Percentiles rank a stretch among this genome's conserved stretches.
phyloP scores from a whole-genome alignment of 345 rosid genomes.

The Sisymbrium irio region DNA sequence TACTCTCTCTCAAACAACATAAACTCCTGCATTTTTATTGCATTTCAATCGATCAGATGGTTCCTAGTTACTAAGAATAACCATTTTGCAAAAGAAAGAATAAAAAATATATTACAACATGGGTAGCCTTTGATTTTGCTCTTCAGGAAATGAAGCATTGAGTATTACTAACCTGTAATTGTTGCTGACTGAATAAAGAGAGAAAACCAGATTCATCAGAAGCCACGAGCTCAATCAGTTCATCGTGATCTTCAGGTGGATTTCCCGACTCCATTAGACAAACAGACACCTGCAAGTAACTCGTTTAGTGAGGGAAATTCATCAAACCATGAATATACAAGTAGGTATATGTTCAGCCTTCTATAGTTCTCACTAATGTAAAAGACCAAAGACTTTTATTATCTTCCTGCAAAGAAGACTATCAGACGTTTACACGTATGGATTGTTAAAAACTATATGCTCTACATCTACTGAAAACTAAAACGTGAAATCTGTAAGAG shows the following conservation, averaged over 20 bases:
- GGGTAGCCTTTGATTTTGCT: not conserved
- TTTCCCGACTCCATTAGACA: conserved; percentile 63
- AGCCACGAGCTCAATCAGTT: conserved; percentile 75
- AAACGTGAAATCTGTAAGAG: not conserved
- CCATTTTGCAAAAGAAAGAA: not conserved
- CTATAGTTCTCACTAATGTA: conserved; percentile 1
- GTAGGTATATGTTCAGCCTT: not conserved
- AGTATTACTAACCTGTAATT: conserved; percentile 61
- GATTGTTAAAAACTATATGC: not conserved
- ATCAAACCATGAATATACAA: not conserved
- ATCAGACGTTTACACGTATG: not conserved
- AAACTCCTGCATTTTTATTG: conserved; percentile 60
- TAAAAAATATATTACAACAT: not conserved
- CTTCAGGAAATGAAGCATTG: not conserved
- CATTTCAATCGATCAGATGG: conserved; percentile 23
- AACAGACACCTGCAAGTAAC: conserved; percentile 68
- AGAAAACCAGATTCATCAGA: conserved; percentile 65
- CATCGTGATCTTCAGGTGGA: conserved; percentile 72
- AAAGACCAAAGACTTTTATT: not conserved
- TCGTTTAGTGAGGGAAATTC: not conserved
- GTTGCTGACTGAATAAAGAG: conserved; percentile 84
- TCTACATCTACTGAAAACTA: not conserved
- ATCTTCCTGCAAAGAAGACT: conserved; percentile 1
- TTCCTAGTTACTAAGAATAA: not conserved
- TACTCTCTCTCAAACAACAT: conserved; percentile 85